phyloP scores from a whole-genome alignment of 257 asterid species.

The Lithospermum erythrorhizon region DNA sequence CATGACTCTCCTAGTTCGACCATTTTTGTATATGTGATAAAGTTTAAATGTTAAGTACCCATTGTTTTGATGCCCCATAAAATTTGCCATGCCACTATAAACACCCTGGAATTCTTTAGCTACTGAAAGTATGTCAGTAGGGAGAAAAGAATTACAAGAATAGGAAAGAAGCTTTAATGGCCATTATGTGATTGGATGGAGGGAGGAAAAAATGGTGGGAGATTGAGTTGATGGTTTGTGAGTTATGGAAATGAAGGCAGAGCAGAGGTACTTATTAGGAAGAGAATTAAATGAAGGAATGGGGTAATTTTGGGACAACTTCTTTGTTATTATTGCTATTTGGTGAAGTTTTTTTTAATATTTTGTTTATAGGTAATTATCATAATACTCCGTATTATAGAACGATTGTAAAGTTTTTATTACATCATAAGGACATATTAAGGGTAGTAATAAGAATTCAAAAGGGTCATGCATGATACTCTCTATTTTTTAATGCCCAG shows the following conservation, averaged over 20 bases:
- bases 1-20: too few species aligned
- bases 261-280: constrained; percentile 27
- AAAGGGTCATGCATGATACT: too few species aligned
- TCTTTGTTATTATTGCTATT: constrained; percentile 11
- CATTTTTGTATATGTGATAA: too few species aligned
- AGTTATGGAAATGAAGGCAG: too few species aligned
- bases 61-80: constrained; percentile 69
- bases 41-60: constrained; percentile 25
- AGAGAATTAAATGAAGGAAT: constrained; percentile 10
- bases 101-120: constrained; percentile 42
- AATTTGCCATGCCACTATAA: constrained; percentile 40
- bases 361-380: constrained; percentile 26
- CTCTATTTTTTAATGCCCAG: too few species aligned
- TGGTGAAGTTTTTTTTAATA: too few species aligned
- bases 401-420: too few species aligned
- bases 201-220: not conserved
- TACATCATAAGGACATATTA: too few species aligned
- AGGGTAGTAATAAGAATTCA: too few species aligned
- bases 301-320: constrained; percentile 5
- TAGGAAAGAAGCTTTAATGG: constrained; percentile 3
- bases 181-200: not conserved
- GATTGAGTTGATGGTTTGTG: too few species aligned
- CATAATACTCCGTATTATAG: too few species aligned
- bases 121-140: constrained; percentile 9
- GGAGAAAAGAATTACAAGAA: constrained; percentile 8